A percentile compares a stretch with the other conserved stretches of the same genome.
phyloP scores from a whole-genome alignment of 2,329 filamentous ascomycete species.

The Grosmannia huntii region DNA sequence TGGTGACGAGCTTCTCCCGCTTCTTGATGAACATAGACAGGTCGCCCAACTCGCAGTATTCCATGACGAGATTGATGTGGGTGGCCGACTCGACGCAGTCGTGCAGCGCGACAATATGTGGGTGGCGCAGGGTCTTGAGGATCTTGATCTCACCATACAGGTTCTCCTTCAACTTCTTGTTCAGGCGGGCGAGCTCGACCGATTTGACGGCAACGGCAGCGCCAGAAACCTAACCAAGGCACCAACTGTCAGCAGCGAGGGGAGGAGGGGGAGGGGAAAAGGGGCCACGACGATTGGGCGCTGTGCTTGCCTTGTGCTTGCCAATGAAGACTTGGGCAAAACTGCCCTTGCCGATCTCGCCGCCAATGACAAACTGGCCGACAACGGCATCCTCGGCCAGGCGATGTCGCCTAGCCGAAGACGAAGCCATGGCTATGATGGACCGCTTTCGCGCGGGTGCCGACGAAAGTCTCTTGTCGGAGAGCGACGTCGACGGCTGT shows the following conservation, averaged over 20 bases:
- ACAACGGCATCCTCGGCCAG: slow-evolving; percentile 11
- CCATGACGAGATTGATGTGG: slow-evolving; percentile 96
- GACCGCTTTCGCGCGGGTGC: not conserved
- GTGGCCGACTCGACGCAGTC: slow-evolving; percentile 79
- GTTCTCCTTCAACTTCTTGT: slow-evolving; percentile 93
- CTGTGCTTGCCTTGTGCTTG: slow-evolving; percentile 58
- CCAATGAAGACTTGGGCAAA: slow-evolving; percentile 93
- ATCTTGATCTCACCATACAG: slow-evolving; percentile 93
- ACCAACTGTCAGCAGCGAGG: not conserved
- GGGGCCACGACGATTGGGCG: not conserved
- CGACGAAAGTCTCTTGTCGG: too few relatives aligned
- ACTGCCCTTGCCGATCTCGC: slow-evolving; percentile 90
- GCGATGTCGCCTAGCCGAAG: slow-evolving; percentile 6
- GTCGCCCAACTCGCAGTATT: slow-evolving; percentile 93
- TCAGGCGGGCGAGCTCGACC: slow-evolving; percentile 79
- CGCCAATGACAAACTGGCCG: slow-evolving; percentile 14
- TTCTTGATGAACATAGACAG: slow-evolving; percentile 94
- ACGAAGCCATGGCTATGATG: slow-evolving; percentile 6
- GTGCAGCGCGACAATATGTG: slow-evolving; percentile 92
- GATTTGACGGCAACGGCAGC: slow-evolving; percentile 92
- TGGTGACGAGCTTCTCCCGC: slow-evolving; percentile 64
- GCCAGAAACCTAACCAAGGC: slow-evolving; percentile 49
- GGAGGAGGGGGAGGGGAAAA: too few relatives aligned
- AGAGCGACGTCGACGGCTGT: not conserved
- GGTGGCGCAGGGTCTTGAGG: slow-evolving; percentile 83